These are phyloP conservation scores for Amanita exitialis DNA, from an alignment of 768 basidiomycete genomes.

Conservation along the genomic window DNA sequence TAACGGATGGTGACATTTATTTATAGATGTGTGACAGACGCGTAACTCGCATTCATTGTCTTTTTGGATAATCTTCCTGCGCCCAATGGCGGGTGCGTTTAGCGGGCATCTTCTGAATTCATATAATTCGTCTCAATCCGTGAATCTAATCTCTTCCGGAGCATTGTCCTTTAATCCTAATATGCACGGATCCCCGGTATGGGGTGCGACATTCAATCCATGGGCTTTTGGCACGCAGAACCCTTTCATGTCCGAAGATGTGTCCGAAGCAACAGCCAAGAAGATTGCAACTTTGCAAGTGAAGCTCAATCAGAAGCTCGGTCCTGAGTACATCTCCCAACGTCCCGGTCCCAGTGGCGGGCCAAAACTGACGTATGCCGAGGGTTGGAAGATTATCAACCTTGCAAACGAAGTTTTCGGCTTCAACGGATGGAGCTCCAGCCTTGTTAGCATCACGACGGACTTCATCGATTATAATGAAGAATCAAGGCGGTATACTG, in stretches of 20 bases:
- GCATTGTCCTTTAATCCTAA: constrained; percentile 51
- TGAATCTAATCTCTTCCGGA: constrained; percentile 32
- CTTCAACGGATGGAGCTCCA: constrained; percentile 93
- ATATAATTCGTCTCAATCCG: constrained; percentile 23
- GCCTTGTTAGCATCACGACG: constrained; percentile 59
- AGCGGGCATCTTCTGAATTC: constrained; percentile 49
- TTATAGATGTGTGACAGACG: neutral
- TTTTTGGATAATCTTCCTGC: neutral
- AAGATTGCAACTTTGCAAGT: constrained; percentile 68
- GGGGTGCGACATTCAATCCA: constrained; percentile 12
- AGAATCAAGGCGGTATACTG: constrained; percentile 51
- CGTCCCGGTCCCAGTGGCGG: constrained; percentile 84
- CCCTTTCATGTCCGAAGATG: constrained; percentile 17
- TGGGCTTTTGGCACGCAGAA: constrained; percentile 16
- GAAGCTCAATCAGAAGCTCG: constrained; percentile 80
- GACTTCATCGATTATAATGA: constrained; percentile 74
- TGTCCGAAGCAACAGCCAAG: constrained; percentile 53
- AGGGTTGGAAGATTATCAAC: constrained; percentile 98
- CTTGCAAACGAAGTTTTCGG: constrained; percentile 98
- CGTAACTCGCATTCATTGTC: neutral
- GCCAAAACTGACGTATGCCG: constrained; percentile 84
- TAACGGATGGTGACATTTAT: too few species aligned
- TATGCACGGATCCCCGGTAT: constrained; percentile 40
- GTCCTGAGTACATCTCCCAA: constrained; percentile 88
- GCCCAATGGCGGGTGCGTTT: constrained; percentile 45